Evolutionary conservation across 345 rosid species (phyloP).

Genomic region (Cardamine occulta): DNA sequence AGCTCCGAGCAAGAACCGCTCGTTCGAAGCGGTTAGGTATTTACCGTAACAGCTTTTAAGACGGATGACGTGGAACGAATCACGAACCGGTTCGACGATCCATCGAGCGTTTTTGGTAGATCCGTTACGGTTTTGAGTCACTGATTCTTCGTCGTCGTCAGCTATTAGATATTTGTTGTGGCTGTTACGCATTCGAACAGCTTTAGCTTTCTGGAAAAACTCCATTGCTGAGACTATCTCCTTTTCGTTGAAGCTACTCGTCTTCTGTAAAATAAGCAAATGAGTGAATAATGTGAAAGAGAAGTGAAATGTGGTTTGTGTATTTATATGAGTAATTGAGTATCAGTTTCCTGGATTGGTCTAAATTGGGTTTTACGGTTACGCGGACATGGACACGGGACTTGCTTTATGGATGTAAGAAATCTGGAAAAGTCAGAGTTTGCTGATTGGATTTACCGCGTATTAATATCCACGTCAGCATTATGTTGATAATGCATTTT

Average conservation of each 20-base stretch:
- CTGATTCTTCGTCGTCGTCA: constrained; percentile 73
- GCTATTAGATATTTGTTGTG: constrained; percentile 80
- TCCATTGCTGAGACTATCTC: constrained; percentile 61
- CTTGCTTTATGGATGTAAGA: not conserved
- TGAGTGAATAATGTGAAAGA: not conserved
- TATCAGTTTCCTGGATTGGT: constrained; percentile 1
- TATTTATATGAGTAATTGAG: not conserved
- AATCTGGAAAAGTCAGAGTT: constrained; percentile 18
- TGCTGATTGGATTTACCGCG: constrained; percentile 34
- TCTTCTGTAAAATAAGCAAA: constrained; percentile 10
- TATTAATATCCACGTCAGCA: constrained; percentile 33
- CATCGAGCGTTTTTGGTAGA: constrained; percentile 63
- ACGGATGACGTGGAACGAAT: constrained; percentile 55
- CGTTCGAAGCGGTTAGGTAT: constrained; percentile 84
- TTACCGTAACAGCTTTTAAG: constrained; percentile 70
- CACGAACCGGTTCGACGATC: constrained; percentile 69
- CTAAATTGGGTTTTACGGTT: constrained; percentile 9
- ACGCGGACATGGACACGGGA: constrained; percentile 37
- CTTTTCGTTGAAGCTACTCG: constrained; percentile 27
- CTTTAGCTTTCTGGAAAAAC: constrained; percentile 70
- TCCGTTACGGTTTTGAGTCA: constrained; percentile 69
- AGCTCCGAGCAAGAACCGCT: constrained; percentile 74
- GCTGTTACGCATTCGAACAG: constrained; percentile 71
- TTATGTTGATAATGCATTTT: not conserved
- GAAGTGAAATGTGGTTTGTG: not conserved